Conservation (phyloP, 305 asterid genomes). For the Fraxinus paxiana region DNA sequence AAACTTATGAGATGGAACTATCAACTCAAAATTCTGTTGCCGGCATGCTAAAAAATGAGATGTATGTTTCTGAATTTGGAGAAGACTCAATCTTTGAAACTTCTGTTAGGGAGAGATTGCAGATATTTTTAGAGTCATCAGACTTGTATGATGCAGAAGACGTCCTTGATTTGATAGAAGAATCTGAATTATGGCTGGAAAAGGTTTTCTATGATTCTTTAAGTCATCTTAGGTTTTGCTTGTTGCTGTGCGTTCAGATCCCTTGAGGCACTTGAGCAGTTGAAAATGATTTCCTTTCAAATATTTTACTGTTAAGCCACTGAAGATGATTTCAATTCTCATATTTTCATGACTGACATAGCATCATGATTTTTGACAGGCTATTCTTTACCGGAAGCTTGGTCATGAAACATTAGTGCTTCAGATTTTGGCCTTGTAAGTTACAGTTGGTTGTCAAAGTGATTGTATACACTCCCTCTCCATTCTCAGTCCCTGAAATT, state of each 20-base stretch:
- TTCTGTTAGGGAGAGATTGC: slow-evolving; percentile 80
- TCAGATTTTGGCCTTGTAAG: slow-evolving; percentile 90
- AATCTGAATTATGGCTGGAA: slow-evolving; percentile 89
- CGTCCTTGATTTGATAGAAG: slow-evolving; percentile 82
- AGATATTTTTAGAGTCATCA: slow-evolving; percentile 77
- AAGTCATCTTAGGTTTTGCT: slow-evolving; percentile 6
- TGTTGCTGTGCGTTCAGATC: slow-evolving; percentile 20
- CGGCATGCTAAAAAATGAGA: slow-evolving; percentile 34
- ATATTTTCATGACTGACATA: slow-evolving; percentile 13
- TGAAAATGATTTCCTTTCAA: neutral
- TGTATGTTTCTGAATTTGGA: slow-evolving; percentile 33
- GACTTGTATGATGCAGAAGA: slow-evolving; percentile 84
- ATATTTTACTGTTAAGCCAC: slow-evolving; percentile 10
- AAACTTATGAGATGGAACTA: slow-evolving; percentile 47
- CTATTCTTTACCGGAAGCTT: slow-evolving; percentile 91
- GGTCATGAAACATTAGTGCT: slow-evolving; percentile 87
- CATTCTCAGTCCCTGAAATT: neutral
- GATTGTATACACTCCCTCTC: neutral
- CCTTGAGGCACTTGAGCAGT: slow-evolving; percentile 1
- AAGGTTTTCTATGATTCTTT: slow-evolving; percentile 47
- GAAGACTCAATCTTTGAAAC: slow-evolving; percentile 56
- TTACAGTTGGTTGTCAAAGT: slow-evolving; percentile 9
- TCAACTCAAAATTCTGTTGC: slow-evolving; percentile 35
- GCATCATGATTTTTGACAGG: slow-evolving; percentile 50
- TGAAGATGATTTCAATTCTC: slow-evolving; percentile 8